These are phyloP conservation scores for Zymoseptoria tritici DNA, from an alignment of 2,329 filamentous ascomycete species.

Conservation along the genomic window DNA sequence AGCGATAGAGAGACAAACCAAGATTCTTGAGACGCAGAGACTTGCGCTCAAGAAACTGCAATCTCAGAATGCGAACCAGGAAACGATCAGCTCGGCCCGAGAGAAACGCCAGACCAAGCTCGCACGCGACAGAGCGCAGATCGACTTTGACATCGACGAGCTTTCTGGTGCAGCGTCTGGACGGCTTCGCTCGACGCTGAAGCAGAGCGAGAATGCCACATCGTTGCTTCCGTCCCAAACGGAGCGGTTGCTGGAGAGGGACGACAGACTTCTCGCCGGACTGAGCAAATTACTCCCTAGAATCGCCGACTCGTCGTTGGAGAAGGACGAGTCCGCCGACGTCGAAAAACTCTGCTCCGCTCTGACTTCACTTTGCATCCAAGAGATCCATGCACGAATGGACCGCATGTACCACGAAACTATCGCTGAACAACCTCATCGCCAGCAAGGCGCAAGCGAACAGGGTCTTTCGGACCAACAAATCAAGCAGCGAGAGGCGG, in stretches of 20 bases:
- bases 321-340: conserved; percentile 41
- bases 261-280: conserved; percentile 58
- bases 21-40: conserved; percentile 54
- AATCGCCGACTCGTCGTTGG: conserved; percentile 43
- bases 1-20: conserved; percentile 57
- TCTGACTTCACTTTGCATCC: conserved; percentile 34
- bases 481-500: conserved; percentile 33
- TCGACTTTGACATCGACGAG: conserved; percentile 33
- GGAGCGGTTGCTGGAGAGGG: conserved; percentile 40
- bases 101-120: conserved; percentile 16
- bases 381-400: conserved; percentile 37
- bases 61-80: conserved; percentile 30
- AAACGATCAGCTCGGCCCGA: neutral
- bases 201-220: conserved; percentile 43
- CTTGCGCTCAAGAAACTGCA: conserved; percentile 52
- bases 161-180: conserved; percentile 23
- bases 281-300: conserved; percentile 60
- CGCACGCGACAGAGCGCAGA: conserved; percentile 35
- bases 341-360: conserved; percentile 49
- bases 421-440: conserved; percentile 3
- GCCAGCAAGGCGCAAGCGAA: conserved; percentile 17
- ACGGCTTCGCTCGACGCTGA: conserved; percentile 36
- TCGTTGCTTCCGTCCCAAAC: conserved; percentile 45
- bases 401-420: conserved; percentile 44
- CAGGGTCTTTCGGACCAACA: conserved; percentile 11